Evolutionary conservation across 306 rosid genomes (phyloP), one percentile per base, ranked within the genome.

Genomic region (Castanea sativa): DNA sequence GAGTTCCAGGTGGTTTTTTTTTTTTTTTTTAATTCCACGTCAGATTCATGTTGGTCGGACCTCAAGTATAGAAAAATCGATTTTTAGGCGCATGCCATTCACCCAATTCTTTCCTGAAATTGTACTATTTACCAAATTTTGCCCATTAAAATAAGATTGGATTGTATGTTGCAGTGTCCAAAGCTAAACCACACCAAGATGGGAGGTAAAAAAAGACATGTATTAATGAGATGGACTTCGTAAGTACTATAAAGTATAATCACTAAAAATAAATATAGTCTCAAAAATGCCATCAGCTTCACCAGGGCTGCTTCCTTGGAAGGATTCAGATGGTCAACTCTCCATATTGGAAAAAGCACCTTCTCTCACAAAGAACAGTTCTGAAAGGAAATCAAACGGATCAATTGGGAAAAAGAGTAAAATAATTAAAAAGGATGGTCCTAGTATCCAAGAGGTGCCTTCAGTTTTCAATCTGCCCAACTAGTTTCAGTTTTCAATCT

Each of bases 261-360:
- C 38, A 86, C 85, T 76, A 78, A 86, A 83, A 90, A 90, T 80
- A 96, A 91, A 84, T 95, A 91, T 83, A 86, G 90, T 94, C 76
- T 95, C 94, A 1, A 95, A 95, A 84, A 74, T 65, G 69, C 69
- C 88, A 32, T 77, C 89, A 13, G 83, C 33, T 76, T 82, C 77
- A 55, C 76, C 75, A 20, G 87, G 68, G 75, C 73, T 58, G 63
- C 69, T 76, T 51, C 74, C 38, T 76, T 25, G 33, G 38, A 35
- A 81, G 25, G 43, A 64, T 1, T 64, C 41, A 23, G 82, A 65
- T 67, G 79, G 76, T 53, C 76, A 73, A 67, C 69, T 73, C 43
- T 6, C 87, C 75, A 27, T 69, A 58, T 86, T 81, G 63, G 90
- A 82, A 75, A 86, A 78, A 55, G n/a, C n/a, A 38, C 64, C 41